phyloP scores from a whole-genome alignment of 2,329 filamentous ascomycete genomes.

The Rugonectria rugulosa region DNA sequence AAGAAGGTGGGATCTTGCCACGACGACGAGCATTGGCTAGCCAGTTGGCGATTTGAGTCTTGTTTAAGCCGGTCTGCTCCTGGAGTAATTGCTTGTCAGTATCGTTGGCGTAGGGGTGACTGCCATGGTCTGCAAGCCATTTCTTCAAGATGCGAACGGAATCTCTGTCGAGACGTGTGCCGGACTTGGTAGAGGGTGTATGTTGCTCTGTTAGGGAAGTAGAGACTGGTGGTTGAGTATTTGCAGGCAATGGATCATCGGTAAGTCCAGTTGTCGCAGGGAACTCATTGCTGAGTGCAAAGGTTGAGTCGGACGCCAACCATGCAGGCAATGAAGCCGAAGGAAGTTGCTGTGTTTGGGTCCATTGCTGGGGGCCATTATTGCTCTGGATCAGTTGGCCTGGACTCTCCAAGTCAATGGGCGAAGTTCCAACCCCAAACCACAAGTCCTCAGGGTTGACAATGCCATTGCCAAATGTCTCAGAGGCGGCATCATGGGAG shows the following conservation, averaged over 20 bases:
- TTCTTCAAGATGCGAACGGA: slow-evolving; percentile 78
- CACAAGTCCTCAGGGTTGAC: background rate
- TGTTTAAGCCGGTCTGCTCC: slow-evolving; percentile 75
- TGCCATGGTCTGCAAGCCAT: slow-evolving; percentile 77
- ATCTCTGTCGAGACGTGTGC: slow-evolving; percentile 66
- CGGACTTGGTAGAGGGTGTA: slow-evolving; percentile 3
- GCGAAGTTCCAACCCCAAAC: background rate
- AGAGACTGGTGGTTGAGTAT: background rate
- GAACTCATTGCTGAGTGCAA: background rate
- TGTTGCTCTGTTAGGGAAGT: background rate
- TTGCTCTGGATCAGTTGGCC: background rate
- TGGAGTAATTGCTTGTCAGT: slow-evolving; percentile 80
- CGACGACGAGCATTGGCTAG: slow-evolving; percentile 83
- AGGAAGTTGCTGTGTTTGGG: background rate
- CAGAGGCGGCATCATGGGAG: background rate
- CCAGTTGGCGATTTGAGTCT: slow-evolving; percentile 88
- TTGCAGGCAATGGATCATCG: background rate
- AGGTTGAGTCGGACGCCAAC: background rate
- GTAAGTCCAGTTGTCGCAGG: background rate
- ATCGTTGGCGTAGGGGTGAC: slow-evolving; percentile 83
- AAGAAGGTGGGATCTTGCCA: slow-evolving; percentile 66
- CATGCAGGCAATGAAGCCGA: background rate
- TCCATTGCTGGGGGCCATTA: background rate
- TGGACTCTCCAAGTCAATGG: background rate
- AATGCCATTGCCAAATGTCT: background rate